Evolutionary conservation across 371 early-diverging fungal genomes (phyloP).

Genomic region (Zopfochytrium polystomum): DNA sequence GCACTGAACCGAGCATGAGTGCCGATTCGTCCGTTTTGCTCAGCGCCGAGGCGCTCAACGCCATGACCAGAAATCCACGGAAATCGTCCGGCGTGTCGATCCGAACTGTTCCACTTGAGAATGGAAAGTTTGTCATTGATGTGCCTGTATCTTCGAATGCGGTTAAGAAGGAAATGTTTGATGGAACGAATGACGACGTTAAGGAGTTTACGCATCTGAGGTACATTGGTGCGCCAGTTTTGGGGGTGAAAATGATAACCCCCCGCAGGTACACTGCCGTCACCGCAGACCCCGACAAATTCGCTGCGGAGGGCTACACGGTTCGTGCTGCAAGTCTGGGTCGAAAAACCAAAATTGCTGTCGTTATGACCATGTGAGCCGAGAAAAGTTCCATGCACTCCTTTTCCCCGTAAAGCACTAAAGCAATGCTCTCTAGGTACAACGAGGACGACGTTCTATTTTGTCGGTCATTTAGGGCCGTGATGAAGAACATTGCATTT

Average conservation of each 20-base stretch:
- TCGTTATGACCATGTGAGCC: conserved; percentile 69
- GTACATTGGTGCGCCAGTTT: background rate
- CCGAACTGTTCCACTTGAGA: conserved; percentile 9
- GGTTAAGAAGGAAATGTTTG: conserved; percentile 13
- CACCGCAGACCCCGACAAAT: conserved; percentile 44
- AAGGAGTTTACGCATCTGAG: conserved; percentile 37
- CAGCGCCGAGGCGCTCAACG: no score
- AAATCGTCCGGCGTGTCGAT: conserved; percentile 3
- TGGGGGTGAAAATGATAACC: background rate
- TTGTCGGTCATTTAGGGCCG: conserved; percentile 71
- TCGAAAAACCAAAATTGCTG: conserved; percentile 60
- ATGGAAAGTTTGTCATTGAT: conserved; percentile 33
- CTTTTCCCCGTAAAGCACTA: background rate
- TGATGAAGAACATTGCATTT: conserved; percentile 84
- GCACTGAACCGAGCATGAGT: no score
- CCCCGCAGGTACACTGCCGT: conserved; percentile 41
- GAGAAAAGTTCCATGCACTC: background rate
- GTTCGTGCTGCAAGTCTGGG: conserved; percentile 27
- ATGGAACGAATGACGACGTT: conserved; percentile 12
- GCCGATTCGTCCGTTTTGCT: no score
- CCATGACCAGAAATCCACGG: background rate
- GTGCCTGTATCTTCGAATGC: conserved; percentile 29
- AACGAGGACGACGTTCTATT: conserved; percentile 86
- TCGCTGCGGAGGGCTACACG: conserved; percentile 27
- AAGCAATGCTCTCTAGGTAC: conserved; percentile 26